These are phyloP conservation scores for Lactarius indigo DNA, from an alignment of 768 basidiomycete genomes.

Conservation along the genomic window DNA sequence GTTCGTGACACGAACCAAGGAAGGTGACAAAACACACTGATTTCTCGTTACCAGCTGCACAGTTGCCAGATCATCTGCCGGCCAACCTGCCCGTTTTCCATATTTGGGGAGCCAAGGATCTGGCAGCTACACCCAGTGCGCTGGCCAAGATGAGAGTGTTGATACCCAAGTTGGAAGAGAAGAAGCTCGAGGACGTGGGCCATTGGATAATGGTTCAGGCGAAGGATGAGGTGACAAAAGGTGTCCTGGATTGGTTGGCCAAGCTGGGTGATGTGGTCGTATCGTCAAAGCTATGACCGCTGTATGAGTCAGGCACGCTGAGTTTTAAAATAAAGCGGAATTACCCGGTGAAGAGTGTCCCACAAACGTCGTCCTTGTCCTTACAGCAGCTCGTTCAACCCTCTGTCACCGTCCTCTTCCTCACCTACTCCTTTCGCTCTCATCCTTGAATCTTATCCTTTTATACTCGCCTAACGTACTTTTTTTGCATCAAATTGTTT, in stretches of 20 bases:
- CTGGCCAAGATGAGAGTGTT: background rate
- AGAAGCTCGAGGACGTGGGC: background rate
- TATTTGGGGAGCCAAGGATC: conserved; percentile 36
- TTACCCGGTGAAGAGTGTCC: background rate
- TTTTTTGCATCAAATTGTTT: background rate
- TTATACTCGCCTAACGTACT: background rate
- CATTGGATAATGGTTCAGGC: conserved; percentile 20
- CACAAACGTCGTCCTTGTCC: background rate
- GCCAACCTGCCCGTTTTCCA: conserved; percentile 16
- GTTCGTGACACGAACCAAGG: conserved; percentile 26
- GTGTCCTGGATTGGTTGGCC: conserved; percentile 13
- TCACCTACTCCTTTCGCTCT: background rate
- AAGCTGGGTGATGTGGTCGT: background rate
- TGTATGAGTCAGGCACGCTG: conserved; percentile 3
- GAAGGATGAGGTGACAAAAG: conserved; percentile 6
- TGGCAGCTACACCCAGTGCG: conserved; percentile 32
- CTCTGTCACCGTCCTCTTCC: conserved; percentile 3
- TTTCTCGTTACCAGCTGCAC: conserved; percentile 1
- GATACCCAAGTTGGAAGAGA: background rate
- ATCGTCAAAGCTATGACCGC: background rate
- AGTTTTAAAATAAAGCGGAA: conserved; percentile 13
- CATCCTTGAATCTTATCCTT: background rate
- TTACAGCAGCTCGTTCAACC: conserved; percentile 5
- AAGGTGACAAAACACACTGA: background rate
- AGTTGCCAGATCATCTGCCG: conserved; percentile 8